Base-by-base conservation (phyloP, 352 stramenopile genomes). In the Phytophthora litchii region DNA sequence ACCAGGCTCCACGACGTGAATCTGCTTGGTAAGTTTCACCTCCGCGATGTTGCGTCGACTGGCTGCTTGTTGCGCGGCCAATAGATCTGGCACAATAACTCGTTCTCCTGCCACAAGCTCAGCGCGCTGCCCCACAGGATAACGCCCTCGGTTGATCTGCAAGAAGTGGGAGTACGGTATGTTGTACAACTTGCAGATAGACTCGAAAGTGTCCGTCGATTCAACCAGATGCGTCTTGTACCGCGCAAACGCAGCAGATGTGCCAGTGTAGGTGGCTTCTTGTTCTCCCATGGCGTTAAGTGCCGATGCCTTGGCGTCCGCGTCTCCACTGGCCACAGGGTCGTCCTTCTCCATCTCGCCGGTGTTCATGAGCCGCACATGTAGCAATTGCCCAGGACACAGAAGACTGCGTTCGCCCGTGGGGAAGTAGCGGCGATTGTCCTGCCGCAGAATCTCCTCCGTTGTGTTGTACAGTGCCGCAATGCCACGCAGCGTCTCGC, bases 11-110 rank as follows among this genome's bases (percentile, higher is more conserved):
- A 95, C 86, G 9, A 88, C 60, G 50, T 95, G 83, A 48, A 95
- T 95, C 65, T 93, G 82, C 74, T 92, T 93, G 41, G 81, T 95
- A 27, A 95, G 84, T 55, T 83, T 90, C 34, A 95, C 71, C 47
- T 95, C 86, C 0, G 76, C 82, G 23, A 93, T 76, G 53, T 93
- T 87, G 49, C 82, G 78, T 53, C 81, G 70, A 48, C 64, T 67
- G n/a, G 74, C 69, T 19, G 80, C 83, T 50, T 71, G 58, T 16
- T 86, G 63, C 6, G 75, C 71, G 11, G 81, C 76, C 55, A 89
- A 61, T 23, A 76, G 67, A 29, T 92, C 84, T 1, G 82, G 82
- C 17, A 95, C 86, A 53, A 95, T 90, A n/a, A 95, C 58, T 16
- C 62, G 74, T 38, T 91, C 74, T 27, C 84, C 80, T 5, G 70